A percentile compares a stretch with the other conserved stretches of the same genome.
Evolutionary conservation across 202 grass and related monocot species (phyloP).

Genomic region (Elaeis oleifera): DNA sequence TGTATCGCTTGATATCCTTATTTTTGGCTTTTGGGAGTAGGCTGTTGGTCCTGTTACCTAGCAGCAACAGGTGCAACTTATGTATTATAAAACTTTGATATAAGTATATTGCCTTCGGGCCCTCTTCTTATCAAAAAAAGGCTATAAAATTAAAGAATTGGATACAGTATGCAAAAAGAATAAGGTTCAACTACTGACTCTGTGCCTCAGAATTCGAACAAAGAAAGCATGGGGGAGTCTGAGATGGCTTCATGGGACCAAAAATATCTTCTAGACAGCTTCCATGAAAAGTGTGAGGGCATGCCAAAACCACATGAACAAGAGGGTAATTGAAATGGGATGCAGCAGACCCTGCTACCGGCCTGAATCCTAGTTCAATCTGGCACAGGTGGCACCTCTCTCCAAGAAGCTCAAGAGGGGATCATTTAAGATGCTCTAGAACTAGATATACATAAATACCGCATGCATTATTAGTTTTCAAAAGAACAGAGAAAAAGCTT

Average conservation of each 20-base stretch:
- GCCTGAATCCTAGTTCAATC: slow-evolving; percentile 27
- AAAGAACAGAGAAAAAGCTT: too few species aligned
- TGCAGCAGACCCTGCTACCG: slow-evolving; percentile 12
- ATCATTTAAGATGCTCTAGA: background rate
- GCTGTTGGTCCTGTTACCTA: too few species aligned
- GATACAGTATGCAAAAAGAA: too few species aligned
- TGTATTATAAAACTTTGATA: too few species aligned
- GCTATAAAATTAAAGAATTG: too few species aligned
- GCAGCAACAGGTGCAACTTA: too few species aligned
- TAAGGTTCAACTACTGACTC: too few species aligned
- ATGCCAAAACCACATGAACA: slow-evolving; percentile 19
- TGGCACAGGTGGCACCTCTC: slow-evolving; percentile 37
- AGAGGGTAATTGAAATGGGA: slow-evolving; percentile 21
- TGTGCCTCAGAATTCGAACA: slow-evolving; percentile 15
- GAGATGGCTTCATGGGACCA: slow-evolving; percentile 24
- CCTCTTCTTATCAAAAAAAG: too few species aligned
- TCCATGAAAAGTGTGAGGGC: slow-evolving; percentile 17
- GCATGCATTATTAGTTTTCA: too few species aligned
- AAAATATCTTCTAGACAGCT: slow-evolving; percentile 33
- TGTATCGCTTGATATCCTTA: too few species aligned
- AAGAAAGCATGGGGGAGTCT: slow-evolving; percentile 19
- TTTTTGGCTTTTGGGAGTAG: too few species aligned
- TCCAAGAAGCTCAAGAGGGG: slow-evolving; percentile 29
- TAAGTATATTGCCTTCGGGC: too few species aligned
- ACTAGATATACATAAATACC: background rate